phyloP scores from a whole-genome alignment of 192 early-diverging fungal genomes.

The Coemansia erecta region DNA sequence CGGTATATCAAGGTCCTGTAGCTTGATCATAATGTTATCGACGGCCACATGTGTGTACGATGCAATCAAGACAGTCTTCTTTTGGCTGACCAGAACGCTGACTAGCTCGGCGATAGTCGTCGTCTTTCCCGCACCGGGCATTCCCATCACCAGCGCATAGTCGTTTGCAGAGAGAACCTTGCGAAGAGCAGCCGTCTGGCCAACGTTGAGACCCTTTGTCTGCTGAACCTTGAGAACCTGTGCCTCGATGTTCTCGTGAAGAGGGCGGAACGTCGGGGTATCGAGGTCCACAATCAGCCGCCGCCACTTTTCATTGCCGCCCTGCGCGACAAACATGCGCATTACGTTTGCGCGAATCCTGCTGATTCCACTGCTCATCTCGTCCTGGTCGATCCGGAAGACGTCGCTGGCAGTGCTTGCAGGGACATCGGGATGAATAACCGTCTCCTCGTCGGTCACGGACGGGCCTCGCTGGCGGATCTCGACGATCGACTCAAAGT shows the following conservation, averaged over 20 bases:
- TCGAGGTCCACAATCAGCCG: conserved; percentile 78
- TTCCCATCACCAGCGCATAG: conserved; percentile 88
- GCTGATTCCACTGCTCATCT: conserved; percentile 65
- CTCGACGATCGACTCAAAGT: conserved; percentile 43
- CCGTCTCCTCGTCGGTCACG: conserved; percentile 16
- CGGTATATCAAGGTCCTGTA: conserved; percentile 59
- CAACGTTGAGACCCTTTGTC: conserved; percentile 60
- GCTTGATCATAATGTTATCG: conserved; percentile 88
- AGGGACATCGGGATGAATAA: conserved; percentile 28
- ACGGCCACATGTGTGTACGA: conserved; percentile 93
- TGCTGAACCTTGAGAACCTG: conserved; percentile 14
- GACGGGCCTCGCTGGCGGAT: conserved; percentile 21
- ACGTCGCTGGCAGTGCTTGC: conserved; percentile 29
- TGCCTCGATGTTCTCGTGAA: conserved; percentile 20
- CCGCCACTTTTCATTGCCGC: conserved; percentile 57
- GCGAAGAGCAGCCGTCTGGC: conserved; percentile 68
- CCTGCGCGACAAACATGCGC: conserved; percentile 58
- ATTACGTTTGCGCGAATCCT: conserved; percentile 75
- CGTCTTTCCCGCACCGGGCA: conserved; percentile 98
- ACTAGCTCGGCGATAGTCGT: conserved; percentile 84
- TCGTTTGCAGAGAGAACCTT: conserved; percentile 76
- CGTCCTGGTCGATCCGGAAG: conserved; percentile 83
- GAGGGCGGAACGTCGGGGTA: conserved; percentile 59
- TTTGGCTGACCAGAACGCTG: conserved; percentile 58
- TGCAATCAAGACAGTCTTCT: conserved; percentile 79